Evolutionary conservation across 129 eudicot genomes (phyloP).

Genomic region (Centella asiatica): DNA sequence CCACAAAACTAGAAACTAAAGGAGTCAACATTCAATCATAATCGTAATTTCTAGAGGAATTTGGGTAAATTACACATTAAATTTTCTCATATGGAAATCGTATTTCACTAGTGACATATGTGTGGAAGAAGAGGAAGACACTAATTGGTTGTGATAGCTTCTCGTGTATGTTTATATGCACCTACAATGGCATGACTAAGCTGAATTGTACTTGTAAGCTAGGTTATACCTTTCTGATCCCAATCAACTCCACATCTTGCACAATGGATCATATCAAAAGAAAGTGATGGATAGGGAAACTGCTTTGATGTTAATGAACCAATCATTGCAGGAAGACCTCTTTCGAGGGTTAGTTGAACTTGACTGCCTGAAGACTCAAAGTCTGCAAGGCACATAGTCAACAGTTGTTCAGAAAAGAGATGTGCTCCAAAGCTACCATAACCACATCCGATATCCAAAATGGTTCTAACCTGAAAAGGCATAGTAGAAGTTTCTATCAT

Average conservation of each 20-base stretch:
- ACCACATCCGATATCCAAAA: conserved; percentile 94
- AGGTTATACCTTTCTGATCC: conserved; percentile 88
- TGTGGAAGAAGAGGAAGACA: not conserved
- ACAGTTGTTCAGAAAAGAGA: conserved; percentile 55
- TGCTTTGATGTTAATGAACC: conserved; percentile 74
- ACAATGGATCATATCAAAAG: conserved; percentile 93
- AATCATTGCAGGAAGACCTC: conserved; percentile 97
- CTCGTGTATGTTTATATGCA: not conserved
- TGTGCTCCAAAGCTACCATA: conserved; percentile 98
- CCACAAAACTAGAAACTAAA: too few relatives aligned
- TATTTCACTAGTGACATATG: not conserved
- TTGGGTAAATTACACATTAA: not conserved
- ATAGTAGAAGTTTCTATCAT: not conserved
- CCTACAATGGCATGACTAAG: not conserved
- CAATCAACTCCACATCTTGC: conserved; percentile 79
- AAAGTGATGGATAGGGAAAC: conserved; percentile 84
- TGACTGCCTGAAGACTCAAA: conserved; percentile 98
- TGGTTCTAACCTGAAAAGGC: conserved; percentile 64
- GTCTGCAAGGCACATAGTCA: conserved; percentile 89
- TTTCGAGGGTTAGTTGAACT: conserved; percentile 86
- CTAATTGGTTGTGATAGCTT: too few relatives aligned
- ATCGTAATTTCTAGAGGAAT: too few relatives aligned
- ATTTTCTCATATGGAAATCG: not conserved
- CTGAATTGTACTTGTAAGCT: conserved; percentile 6
- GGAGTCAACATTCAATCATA: not conserved